Base-by-base conservation (phyloP, 257 asterid genomes). In the Vinca minor region DNA sequence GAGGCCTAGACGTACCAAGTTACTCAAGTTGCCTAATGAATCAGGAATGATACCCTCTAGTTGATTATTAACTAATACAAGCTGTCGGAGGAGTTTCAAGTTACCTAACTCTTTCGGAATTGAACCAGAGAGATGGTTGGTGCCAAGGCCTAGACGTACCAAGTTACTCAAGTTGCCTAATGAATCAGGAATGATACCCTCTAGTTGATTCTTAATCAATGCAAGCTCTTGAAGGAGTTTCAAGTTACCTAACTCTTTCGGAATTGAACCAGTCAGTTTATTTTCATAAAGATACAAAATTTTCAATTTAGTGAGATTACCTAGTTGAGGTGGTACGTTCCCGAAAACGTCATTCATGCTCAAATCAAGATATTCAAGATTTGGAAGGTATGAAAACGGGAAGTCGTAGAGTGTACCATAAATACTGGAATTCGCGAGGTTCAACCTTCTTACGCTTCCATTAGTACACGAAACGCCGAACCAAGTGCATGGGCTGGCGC, bases 321-420 rank as follows among this genome's bases (percentile, higher is more conserved):
- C 70, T 17, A 73, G 29, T 1, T 12, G 13, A 20, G 29, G 8
- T 1, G 77, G 73, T 41, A 73, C 62, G 1, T 46, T 23, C 38
- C 75, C 73, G 25, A 48, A 53, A 17, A 73, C 34, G 1, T 6
- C 7, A 17, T 76, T 76, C 8, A 12, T 10, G 13, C 41, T 32
- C 12, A 71, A 5, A 63, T 71, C 80, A 14, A 76, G n/a, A 59
- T 26, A 35, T 13, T 63, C 63, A 9, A 76, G 66, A 71, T 71
- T 57, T 0, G 57, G 73, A 11, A 76, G 74, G n/a, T 58, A 44
- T 0, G 57, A 57, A 62, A 67, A 76, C 0, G 80, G 77, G 25
- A 76, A 76, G 61, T 39, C 31, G 8, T 62, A 3, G 0, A 76
- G 74, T 17, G 69, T 76, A 31, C 71, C 80, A 23, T 2, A 0